Conservation (phyloP, 768 basidiomycete genomes). For the Ephemerocybe angulata region DNA sequence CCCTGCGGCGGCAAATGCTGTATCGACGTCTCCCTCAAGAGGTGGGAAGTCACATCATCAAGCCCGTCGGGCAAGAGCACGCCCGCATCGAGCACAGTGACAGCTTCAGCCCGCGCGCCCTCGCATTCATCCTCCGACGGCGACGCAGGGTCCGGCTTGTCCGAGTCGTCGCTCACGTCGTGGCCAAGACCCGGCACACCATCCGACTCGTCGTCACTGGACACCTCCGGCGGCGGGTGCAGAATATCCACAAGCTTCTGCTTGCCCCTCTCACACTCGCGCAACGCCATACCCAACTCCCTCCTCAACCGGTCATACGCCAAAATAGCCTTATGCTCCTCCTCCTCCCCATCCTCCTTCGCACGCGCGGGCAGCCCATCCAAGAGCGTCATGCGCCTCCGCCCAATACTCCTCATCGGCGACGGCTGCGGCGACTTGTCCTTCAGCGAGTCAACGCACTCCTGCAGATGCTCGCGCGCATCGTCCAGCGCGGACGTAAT, state of each 20-base stretch:
- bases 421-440: conserved; percentile 28
- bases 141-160: conserved; percentile 43
- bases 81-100: conserved; percentile 23
- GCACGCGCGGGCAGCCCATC: too few species aligned
- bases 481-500: conserved; percentile 67
- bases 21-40: conserved; percentile 48
- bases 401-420: conserved; percentile 9
- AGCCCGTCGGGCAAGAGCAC: conserved; percentile 21
- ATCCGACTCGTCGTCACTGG: conserved; percentile 34
- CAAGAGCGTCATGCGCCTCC: neutral
- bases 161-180: conserved; percentile 53
- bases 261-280: conserved; percentile 80
- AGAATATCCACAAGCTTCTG: conserved; percentile 59
- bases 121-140: conserved; percentile 31
- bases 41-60: conserved; percentile 58
- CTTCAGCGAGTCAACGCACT: conserved; percentile 57
- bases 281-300: conserved; percentile 71
- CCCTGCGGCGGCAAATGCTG: conserved; percentile 61
- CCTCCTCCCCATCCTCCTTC: conserved; percentile 16
- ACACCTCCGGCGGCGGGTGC: conserved; percentile 34
- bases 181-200: conserved; percentile 53
- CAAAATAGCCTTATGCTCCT: conserved; percentile 51
- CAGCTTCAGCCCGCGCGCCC: conserved; percentile 14
- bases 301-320: conserved; percentile 74
- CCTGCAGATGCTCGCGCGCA: conserved; percentile 62